A percentile compares a stretch with the other conserved stretches of the same genome.
These are phyloP conservation scores for Myxozyma kluyveri DNA, from an alignment of 805 yeast species.

Conservation along the genomic window DNA sequence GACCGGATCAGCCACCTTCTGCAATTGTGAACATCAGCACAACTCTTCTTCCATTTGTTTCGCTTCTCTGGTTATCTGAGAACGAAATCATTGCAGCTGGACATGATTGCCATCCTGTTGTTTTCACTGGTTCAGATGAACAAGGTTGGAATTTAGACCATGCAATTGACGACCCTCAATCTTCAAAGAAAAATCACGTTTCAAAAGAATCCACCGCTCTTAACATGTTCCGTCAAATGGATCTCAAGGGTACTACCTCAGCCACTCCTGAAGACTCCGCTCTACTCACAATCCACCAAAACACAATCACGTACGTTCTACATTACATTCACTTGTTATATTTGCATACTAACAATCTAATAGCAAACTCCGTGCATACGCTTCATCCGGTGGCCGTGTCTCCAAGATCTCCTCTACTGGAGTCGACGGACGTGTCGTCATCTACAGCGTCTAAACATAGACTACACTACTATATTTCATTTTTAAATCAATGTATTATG, in stretches of 20 bases:
- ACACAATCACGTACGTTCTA: slow-evolving; percentile 57
- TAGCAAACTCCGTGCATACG: slow-evolving; percentile 47
- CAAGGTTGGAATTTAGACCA: slow-evolving; percentile 57
- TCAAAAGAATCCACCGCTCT: slow-evolving; percentile 53
- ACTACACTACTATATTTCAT: no score
- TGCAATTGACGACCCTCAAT: slow-evolving; percentile 59
- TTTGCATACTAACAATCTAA: neutral
- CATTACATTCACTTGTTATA: neutral
- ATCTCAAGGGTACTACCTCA: slow-evolving; percentile 77
- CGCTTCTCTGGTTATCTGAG: slow-evolving; percentile 68
- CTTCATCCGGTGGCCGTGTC: slow-evolving; percentile 48
- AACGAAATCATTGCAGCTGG: slow-evolving; percentile 81
- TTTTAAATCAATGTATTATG: no score
- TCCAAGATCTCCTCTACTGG: slow-evolving; percentile 72
- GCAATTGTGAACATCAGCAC: slow-evolving; percentile 60
- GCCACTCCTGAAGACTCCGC: slow-evolving; percentile 45
- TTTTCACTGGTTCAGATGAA: slow-evolving; percentile 64
- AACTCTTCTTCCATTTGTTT: slow-evolving; percentile 72
- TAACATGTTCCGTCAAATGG: slow-evolving; percentile 93
- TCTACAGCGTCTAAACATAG: slow-evolving; percentile 52
- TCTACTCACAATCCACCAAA: slow-evolving; percentile 82
- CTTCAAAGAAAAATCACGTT: slow-evolving; percentile 43
- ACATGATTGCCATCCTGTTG: slow-evolving; percentile 84
- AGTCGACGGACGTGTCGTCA: slow-evolving; percentile 86
- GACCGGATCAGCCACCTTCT: slow-evolving; percentile 60